Evolutionary conservation across 495 filamentous ascomycete genomes (phyloP).

Genomic region (Penicillium flavigenum): DNA sequence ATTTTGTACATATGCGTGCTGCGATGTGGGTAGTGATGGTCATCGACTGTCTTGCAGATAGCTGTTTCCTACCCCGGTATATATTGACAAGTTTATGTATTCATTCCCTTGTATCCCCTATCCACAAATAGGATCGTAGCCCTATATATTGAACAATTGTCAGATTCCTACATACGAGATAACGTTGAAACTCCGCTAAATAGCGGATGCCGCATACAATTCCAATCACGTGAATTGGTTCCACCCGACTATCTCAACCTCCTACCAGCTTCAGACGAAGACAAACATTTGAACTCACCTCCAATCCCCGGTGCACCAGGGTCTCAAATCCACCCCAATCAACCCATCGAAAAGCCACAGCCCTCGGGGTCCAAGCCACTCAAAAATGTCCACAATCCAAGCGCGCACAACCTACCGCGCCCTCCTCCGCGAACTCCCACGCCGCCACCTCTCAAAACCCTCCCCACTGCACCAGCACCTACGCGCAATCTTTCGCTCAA

Average conservation of each 20-base stretch:
- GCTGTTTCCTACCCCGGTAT: conserved; percentile 18
- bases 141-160: not conserved
- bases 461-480: conserved; percentile 62
- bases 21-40: conserved; percentile 17
- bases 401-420: conserved; percentile 82
- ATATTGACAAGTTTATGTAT: conserved; percentile 7
- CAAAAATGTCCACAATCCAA: conserved; percentile 36
- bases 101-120: not conserved
- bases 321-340: not conserved
- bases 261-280: not conserved
- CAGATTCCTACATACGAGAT: not conserved
- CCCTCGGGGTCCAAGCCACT: not conserved
- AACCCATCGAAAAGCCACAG: not conserved
- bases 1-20: conserved; percentile 25
- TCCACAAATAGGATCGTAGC: not conserved
- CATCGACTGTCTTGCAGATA: conserved; percentile 6
- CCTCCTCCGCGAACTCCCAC: conserved; percentile 87
- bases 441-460: conserved; percentile 53
- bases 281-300: not conserved
- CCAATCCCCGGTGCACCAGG: not conserved
- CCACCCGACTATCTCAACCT: conserved; percentile 1
- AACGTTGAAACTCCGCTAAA: not conserved
- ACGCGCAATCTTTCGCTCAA: conserved; percentile 48
- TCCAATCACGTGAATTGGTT: not conserved
- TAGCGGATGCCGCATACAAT: not conserved